Percentiles rank a stretch among this genome's conserved stretches.
phyloP scores from a whole-genome alignment of 2,329 filamentous ascomycete genomes.

The Penicillium hordei region DNA sequence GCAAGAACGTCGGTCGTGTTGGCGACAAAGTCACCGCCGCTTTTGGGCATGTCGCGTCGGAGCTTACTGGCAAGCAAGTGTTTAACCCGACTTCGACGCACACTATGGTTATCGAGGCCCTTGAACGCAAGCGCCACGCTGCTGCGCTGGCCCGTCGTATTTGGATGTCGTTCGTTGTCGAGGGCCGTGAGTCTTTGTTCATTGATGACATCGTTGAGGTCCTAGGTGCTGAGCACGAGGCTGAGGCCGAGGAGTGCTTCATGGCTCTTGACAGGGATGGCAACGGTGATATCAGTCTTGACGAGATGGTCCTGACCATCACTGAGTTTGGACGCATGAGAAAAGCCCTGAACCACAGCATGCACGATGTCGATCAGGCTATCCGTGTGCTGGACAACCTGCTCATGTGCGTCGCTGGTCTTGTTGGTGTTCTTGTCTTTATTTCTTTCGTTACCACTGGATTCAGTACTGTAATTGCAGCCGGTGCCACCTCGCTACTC shows the following conservation, averaged over 20 bases:
- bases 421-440: constrained; percentile 82
- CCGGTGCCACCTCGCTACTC: constrained; percentile 85
- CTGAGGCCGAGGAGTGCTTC: constrained; percentile 85
- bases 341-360: constrained; percentile 85
- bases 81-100: constrained; percentile 91
- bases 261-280: constrained; percentile 75
- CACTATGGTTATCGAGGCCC: constrained; percentile 81
- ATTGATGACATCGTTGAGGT: constrained; percentile 84
- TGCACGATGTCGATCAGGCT: constrained; percentile 96
- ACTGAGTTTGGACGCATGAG: constrained; percentile 80
- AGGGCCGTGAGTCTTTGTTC: constrained; percentile 77
- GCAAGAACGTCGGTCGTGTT: constrained; percentile 71
- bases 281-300: constrained; percentile 91
- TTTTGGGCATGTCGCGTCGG: constrained; percentile 89
- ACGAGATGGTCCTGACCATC: constrained; percentile 90
- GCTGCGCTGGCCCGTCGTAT: constrained; percentile 92
- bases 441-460: constrained; percentile 85
- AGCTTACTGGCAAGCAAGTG: constrained; percentile 92
- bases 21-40: constrained; percentile 92
- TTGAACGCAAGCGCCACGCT: constrained; percentile 79
- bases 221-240: constrained; percentile 69
- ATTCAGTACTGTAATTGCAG: constrained; percentile 81
- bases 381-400: constrained; percentile 88
- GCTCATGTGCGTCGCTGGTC: constrained; percentile 74
- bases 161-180: constrained; percentile 97